Percentiles rank a stretch among this genome's conserved stretches.
phyloP scores from a whole-genome alignment of 495 filamentous ascomycete genomes.

The Penicillium antarcticum region DNA sequence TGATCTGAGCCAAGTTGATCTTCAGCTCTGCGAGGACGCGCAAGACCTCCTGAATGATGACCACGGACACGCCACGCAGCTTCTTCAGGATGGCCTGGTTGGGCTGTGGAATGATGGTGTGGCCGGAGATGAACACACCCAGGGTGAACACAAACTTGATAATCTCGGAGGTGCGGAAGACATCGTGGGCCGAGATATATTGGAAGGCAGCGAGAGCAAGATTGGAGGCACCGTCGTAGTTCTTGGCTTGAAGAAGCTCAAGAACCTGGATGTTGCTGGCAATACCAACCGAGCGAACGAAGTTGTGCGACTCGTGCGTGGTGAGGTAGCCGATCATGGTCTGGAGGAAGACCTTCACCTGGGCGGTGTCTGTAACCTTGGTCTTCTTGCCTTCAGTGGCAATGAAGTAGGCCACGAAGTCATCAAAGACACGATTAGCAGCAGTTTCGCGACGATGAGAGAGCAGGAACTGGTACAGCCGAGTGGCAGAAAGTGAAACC shows the following conservation, averaged over 20 bases:
- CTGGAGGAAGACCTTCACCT: constrained; percentile 27
- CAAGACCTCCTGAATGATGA: constrained; percentile 24
- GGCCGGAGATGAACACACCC: constrained; percentile 25
- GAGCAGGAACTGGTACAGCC: constrained; percentile 31
- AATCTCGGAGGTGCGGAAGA: constrained; percentile 20
- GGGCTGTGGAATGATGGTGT: constrained; percentile 13
- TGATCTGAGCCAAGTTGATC: constrained; percentile 28
- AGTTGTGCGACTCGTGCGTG: constrained; percentile 29
- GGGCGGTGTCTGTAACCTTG: constrained; percentile 18
- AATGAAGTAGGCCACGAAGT: constrained; percentile 28
- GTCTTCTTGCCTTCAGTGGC: constrained; percentile 30
- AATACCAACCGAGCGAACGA: constrained; percentile 37
- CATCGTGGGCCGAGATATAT: constrained; percentile 28
- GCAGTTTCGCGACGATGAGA: constrained; percentile 19
- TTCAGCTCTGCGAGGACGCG: constrained; percentile 23
- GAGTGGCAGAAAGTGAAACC: constrained; percentile 22
- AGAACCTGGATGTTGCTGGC: constrained; percentile 30
- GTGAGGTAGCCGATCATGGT: constrained; percentile 31
- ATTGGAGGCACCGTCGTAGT: constrained; percentile 27
- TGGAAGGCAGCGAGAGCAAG: constrained; percentile 30
- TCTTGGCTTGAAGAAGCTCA: constrained; percentile 21
- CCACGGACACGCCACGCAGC: constrained; percentile 13
- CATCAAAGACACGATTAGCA: constrained; percentile 20
- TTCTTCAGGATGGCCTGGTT: constrained; percentile 19
- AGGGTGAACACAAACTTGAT: constrained; percentile 30